A percentile compares a stretch with the other conserved stretches of the same genome.
Evolutionary conservation across 108 stramenopile species (phyloP).

Genomic region (Nitzschia palea): DNA sequence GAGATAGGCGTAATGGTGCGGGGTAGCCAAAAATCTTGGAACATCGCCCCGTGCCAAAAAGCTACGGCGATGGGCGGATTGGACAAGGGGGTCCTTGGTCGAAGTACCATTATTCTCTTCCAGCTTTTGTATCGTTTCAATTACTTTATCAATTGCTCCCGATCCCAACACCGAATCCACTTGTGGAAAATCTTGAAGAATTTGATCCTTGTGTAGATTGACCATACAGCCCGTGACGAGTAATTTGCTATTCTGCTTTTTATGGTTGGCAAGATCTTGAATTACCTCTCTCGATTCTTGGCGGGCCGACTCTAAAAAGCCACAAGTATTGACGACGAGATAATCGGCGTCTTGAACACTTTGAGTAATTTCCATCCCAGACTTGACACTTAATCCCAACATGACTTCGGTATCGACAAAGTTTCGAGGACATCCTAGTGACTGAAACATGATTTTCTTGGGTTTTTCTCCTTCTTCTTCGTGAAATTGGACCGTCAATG

Average conservation of each 20-base stretch:
- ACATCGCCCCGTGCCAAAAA: conserved; percentile 45
- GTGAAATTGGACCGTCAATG: not conserved
- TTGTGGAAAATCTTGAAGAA: conserved; percentile 33
- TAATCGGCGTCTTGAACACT: conserved; percentile 32
- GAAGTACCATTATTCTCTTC: not conserved
- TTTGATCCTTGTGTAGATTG: conserved; percentile 42
- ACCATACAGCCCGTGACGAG: conserved; percentile 57
- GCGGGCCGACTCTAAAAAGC: conserved; percentile 46
- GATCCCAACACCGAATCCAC: conserved; percentile 42
- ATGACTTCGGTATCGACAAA: conserved; percentile 58
- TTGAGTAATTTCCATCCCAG: conserved; percentile 24
- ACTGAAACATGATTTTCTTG: conserved; percentile 47
- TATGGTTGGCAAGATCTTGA: conserved; percentile 16
- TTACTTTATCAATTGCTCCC: conserved; percentile 40
- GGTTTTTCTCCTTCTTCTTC: not conserved
- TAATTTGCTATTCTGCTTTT: conserved; percentile 22
- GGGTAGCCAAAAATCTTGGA: conserved; percentile 42
- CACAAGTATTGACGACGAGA: conserved; percentile 48
- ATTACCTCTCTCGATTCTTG: conserved; percentile 39
- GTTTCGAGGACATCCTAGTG: conserved; percentile 49
- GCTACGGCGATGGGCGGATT: conserved; percentile 19
- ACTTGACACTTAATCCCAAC: conserved; percentile 32
- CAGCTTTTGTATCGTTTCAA: conserved; percentile 30
- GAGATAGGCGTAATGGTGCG: conserved; percentile 47
- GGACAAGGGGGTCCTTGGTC: not conserved